Evolutionary conservation across 1,139 yeast species (phyloP).

Genomic region (Yamadazyma sp.): DNA sequence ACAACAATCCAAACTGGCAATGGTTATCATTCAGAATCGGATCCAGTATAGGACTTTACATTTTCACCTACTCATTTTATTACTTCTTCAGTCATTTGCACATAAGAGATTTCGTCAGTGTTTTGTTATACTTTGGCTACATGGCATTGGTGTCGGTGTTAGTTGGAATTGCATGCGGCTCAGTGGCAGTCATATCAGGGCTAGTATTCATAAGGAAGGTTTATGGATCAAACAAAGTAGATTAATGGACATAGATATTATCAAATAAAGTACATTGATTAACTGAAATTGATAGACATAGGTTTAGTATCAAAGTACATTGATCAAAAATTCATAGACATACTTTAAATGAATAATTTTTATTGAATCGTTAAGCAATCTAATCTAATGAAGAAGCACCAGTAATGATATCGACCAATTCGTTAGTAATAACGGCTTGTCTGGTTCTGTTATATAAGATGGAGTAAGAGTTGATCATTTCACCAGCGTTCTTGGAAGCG

Average conservation of each 20-base stretch:
- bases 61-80: slow-evolving; percentile 66
- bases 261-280: not conserved
- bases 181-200: slow-evolving; percentile 69
- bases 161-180: slow-evolving; percentile 73
- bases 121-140: slow-evolving; percentile 68
- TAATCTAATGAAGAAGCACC: slow-evolving; percentile 99
- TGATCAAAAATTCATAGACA: no score
- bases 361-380: slow-evolving; percentile 10
- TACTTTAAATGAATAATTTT: slow-evolving; percentile 5
- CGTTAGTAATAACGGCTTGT: slow-evolving; percentile 99
- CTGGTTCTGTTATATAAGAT: slow-evolving; percentile 99
- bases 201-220: slow-evolving; percentile 58
- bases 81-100: slow-evolving; percentile 59
- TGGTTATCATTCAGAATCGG: slow-evolving; percentile 81
- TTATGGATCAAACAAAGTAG: slow-evolving; percentile 59
- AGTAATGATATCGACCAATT: slow-evolving; percentile 97
- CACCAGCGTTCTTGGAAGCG: slow-evolving; percentile 99
- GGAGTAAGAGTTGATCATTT: slow-evolving; percentile 94
- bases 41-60: slow-evolving; percentile 69
- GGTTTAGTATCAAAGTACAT: no score
- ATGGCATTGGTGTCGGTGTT: slow-evolving; percentile 63
- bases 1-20: slow-evolving; percentile 74
- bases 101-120: slow-evolving; percentile 68
- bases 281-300: no score
- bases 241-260: slow-evolving; percentile 26